A percentile compares a stretch with the other conserved stretches of the same genome.
These are phyloP conservation scores for Hyaloperonospora brassicae DNA, from an alignment of 352 stramenopile species.

Conservation along the genomic window DNA sequence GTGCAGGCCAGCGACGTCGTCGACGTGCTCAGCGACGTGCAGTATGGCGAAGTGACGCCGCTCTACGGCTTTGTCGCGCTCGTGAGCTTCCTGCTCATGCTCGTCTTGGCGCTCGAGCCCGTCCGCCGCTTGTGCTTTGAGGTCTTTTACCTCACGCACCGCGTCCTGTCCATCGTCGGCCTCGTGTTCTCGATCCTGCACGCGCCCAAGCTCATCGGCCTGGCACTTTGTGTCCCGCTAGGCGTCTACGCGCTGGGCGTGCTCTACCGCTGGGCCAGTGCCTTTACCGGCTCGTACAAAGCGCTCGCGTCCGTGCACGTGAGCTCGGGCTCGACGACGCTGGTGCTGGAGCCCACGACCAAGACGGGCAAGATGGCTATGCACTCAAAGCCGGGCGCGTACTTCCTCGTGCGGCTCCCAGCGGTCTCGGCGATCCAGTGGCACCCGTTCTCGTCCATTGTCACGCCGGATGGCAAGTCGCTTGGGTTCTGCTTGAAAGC, in stretches of 20 bases:
- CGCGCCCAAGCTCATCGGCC: slow-evolving; percentile 40
- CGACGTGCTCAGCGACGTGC: slow-evolving; percentile 29
- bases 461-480: slow-evolving; percentile 60
- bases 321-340: slow-evolving; percentile 35
- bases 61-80: slow-evolving; percentile 61
- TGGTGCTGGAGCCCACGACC: slow-evolving; percentile 42
- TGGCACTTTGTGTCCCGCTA: slow-evolving; percentile 54
- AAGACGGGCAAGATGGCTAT: slow-evolving; percentile 57
- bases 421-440: slow-evolving; percentile 56
- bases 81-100: slow-evolving; percentile 46
- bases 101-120: slow-evolving; percentile 44
- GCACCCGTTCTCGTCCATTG: slow-evolving; percentile 78
- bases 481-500: slow-evolving; percentile 72
- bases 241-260: slow-evolving; percentile 51
- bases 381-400: slow-evolving; percentile 51
- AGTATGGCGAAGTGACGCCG: slow-evolving; percentile 49
- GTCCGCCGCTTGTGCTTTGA: slow-evolving; percentile 66
- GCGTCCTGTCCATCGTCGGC: slow-evolving; percentile 57
- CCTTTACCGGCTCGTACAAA: slow-evolving; percentile 42
- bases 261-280: slow-evolving; percentile 42
- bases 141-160: slow-evolving; percentile 72
- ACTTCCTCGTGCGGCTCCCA: slow-evolving; percentile 72
- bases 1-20: slow-evolving; percentile 40
- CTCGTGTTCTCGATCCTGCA: slow-evolving; percentile 77
- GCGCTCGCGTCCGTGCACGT: slow-evolving; percentile 34